phyloP scores from a whole-genome alignment of 2,329 filamentous ascomycete genomes.

The Calonectria pteridis region DNA sequence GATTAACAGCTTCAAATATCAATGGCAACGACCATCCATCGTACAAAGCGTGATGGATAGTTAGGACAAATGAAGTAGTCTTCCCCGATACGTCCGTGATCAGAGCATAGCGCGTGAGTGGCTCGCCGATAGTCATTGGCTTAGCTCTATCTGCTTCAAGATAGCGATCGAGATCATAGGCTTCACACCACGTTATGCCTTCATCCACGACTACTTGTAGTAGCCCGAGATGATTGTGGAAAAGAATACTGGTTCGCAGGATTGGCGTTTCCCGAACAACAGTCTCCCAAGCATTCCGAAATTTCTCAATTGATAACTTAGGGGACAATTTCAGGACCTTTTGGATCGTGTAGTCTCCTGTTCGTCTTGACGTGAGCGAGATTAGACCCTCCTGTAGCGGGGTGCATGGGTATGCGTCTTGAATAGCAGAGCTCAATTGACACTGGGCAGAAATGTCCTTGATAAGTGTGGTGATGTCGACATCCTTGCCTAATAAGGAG shows the following conservation, averaged over 20 bases:
- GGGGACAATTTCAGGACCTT: constrained; percentile 25
- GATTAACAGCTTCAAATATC: constrained; percentile 27
- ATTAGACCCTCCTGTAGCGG: constrained; percentile 52
- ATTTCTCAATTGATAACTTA: constrained; percentile 1
- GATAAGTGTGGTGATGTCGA: not conserved
- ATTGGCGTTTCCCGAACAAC: constrained; percentile 39
- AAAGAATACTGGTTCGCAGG: constrained; percentile 51
- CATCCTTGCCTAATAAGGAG: not conserved
- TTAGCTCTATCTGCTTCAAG: constrained; percentile 1
- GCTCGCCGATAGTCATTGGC: constrained; percentile 21
- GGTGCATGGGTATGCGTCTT: constrained; percentile 52
- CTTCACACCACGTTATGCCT: not conserved
- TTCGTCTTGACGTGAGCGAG: constrained; percentile 40
- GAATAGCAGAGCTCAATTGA: constrained; percentile 20
- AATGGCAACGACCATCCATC: constrained; percentile 44
- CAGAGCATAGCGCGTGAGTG: constrained; percentile 14
- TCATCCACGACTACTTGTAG: constrained; percentile 25
- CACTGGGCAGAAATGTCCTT: not conserved
- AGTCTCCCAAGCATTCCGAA: constrained; percentile 31
- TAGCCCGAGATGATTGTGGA: not conserved
- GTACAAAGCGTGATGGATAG: constrained; percentile 46
- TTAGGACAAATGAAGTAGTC: constrained; percentile 36
- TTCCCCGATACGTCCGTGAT: not conserved
- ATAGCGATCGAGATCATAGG: not conserved
- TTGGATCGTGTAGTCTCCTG: constrained; percentile 35